phyloP scores from a whole-genome alignment of 2,329 filamentous ascomycete species.

The Colletotrichum spaethianum region DNA sequence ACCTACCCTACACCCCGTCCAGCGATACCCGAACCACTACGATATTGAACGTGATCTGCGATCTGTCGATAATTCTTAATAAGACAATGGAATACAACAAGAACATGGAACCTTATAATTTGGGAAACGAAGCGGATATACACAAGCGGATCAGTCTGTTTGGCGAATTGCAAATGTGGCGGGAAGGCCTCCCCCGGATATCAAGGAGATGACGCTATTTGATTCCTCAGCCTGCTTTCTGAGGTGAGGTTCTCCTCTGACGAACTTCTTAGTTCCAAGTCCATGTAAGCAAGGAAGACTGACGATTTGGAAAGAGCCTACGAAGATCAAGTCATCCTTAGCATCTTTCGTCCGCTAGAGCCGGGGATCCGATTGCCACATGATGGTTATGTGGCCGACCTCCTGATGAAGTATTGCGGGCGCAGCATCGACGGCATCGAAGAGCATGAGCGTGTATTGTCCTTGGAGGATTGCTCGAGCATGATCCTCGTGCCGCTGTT shows the following conservation, averaged over 20 bases:
- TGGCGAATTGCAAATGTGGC: neutral
- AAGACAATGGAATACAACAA: slow-evolving; percentile 2
- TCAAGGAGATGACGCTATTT: neutral
- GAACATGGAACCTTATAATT: neutral
- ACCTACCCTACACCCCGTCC: no score
- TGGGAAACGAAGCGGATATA: neutral
- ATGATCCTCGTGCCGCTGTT: slow-evolving; percentile 6
- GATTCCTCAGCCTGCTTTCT: neutral
- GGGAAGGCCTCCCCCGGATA: neutral
- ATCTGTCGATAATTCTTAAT: slow-evolving; percentile 1
- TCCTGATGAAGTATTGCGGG: slow-evolving; percentile 38
- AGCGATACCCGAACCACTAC: neutral
- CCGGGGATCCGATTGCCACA: neutral
- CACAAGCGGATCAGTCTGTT: neutral
- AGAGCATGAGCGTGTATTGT: neutral
- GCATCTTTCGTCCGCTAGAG: slow-evolving; percentile 6
- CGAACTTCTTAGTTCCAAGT: neutral
- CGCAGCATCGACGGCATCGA: slow-evolving; percentile 11
- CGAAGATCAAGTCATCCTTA: neutral
- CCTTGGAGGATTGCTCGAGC: neutral
- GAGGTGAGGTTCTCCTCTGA: neutral
- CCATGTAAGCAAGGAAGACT: neutral
- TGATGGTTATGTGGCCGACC: neutral
- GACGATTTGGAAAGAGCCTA: neutral
- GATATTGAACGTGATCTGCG: neutral